Evolutionary conservation across 2,329 filamentous ascomycete species (phyloP).

Genomic region (Fusarium agapanthi): DNA sequence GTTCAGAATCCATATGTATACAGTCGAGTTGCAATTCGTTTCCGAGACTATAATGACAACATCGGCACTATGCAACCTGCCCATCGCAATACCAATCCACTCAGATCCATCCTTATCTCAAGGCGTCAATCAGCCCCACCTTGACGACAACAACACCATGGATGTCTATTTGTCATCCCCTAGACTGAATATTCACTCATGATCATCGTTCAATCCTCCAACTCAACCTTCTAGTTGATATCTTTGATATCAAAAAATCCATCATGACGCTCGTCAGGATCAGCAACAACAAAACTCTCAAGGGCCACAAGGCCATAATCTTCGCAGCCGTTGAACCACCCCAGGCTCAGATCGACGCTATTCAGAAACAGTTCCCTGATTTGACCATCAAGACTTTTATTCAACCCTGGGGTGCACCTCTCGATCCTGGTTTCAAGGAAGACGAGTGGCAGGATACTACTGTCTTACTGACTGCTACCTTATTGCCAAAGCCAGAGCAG

Average conservation of each 20-base stretch:
- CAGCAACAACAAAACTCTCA: constrained; percentile 50
- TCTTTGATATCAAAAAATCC: rapidly evolving
- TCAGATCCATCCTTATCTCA: background rate
- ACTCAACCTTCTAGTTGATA: rapidly evolving
- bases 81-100: background rate
- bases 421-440: constrained; percentile 39
- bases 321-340: constrained; percentile 47
- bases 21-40: background rate
- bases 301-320: constrained; percentile 60
- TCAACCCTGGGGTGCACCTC: constrained; percentile 42
- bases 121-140: constrained; percentile 40
- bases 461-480: constrained; percentile 54
- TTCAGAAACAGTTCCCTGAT: constrained; percentile 54
- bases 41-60: constrained; percentile 27
- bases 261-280: constrained; percentile 31
- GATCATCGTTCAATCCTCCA: background rate
- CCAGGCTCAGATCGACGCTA: constrained; percentile 45
- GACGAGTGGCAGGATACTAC: constrained; percentile 60
- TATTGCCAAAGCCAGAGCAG: constrained; percentile 53
- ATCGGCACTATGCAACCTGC: constrained; percentile 20
- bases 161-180: constrained; percentile 34
- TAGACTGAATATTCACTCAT: constrained; percentile 1
- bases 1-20: no score
- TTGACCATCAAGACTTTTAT: constrained; percentile 51
- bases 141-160: constrained; percentile 28